These are phyloP conservation scores for Fraxinus velutina DNA, from an alignment of 305 asterid species.

Conservation along the genomic window DNA sequence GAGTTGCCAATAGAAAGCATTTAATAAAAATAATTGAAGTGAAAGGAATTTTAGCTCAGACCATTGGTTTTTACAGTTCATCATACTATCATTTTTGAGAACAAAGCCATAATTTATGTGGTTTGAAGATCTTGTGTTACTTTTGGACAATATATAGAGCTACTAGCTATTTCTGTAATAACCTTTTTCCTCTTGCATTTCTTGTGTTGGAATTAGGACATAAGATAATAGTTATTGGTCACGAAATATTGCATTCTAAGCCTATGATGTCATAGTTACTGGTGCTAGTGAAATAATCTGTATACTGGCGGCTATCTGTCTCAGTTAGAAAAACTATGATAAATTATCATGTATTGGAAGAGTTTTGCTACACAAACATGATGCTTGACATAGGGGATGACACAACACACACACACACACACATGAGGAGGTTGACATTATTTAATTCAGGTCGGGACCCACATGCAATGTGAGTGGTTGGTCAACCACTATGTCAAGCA, in stretches of 20 bases:
- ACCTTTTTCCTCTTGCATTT: not conserved
- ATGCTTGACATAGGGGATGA: too few species aligned
- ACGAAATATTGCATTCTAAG: not conserved
- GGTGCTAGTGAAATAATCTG: not conserved
- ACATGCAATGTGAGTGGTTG: too few species aligned
- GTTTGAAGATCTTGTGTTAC: not conserved
- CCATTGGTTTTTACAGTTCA: conserved; percentile 3
- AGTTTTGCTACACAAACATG: too few species aligned
- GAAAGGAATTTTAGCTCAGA: not conserved
- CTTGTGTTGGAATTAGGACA: conserved; percentile 2
- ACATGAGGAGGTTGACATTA: too few species aligned
- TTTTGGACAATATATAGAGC: not conserved
- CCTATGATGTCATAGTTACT: not conserved
- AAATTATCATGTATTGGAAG: not conserved
- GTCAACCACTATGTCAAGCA: too few species aligned
- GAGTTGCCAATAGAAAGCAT: not conserved
- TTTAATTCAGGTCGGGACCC: too few species aligned
- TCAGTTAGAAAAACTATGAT: not conserved
- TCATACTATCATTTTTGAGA: conserved; percentile 10
- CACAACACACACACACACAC: too few species aligned
- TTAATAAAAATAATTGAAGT: not conserved
- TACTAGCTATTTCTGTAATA: not conserved
- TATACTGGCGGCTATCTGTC: not conserved
- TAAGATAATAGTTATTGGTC: not conserved
- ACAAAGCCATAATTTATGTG: not conserved